Base-by-base conservation (phyloP, 257 asterid genomes). In the Ilex aquifolium region DNA sequence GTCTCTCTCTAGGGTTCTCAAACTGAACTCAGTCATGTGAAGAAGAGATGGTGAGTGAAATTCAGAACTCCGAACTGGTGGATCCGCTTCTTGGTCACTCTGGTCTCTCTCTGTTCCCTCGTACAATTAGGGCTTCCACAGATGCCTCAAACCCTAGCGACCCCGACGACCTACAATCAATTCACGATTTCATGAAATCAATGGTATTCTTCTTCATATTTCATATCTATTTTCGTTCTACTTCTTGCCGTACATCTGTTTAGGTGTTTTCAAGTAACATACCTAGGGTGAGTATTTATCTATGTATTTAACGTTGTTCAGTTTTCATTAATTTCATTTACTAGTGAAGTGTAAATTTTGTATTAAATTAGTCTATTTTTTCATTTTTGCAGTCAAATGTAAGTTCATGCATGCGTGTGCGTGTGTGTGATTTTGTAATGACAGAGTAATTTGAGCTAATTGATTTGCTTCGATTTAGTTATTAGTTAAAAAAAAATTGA, bases 101-200 rank as follows among this genome's bases (percentile, higher is more conserved):
- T 58, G 91, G 85, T n/a, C 80, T 75, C 2, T 69, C 77, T 66
- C 74, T 82, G 10, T 74, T 85, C 59, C 84, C 92, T 12, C 77
- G 80, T 64, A 72, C 86, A 64, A 61, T 75, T 80, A 74, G 80
- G 85, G 82, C 81, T 68, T 65, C 86, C 1, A 60, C 76, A 36
- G 66, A 40, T 56, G 69, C 50, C 61, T 49, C 77, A 9, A 44
- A 72, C 36, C 77, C 84, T 21, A 21, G 27, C 27, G 27, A 21
- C 44, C 56, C 70, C 49, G 74, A 63, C 49, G 80, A 86, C 79
- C 87, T 80, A 31, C 79, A 83, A 62, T 80, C 86, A 14, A 21
- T 86, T 63, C 84, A 84, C 65, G 68, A 68, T 60, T 74, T 83
- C 64, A 79, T 86, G 85, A 82, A 86, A 74, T 77, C 82, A 30